phyloP scores from a whole-genome alignment of 352 stramenopile genomes.

The Pythium phragmiticola region DNA sequence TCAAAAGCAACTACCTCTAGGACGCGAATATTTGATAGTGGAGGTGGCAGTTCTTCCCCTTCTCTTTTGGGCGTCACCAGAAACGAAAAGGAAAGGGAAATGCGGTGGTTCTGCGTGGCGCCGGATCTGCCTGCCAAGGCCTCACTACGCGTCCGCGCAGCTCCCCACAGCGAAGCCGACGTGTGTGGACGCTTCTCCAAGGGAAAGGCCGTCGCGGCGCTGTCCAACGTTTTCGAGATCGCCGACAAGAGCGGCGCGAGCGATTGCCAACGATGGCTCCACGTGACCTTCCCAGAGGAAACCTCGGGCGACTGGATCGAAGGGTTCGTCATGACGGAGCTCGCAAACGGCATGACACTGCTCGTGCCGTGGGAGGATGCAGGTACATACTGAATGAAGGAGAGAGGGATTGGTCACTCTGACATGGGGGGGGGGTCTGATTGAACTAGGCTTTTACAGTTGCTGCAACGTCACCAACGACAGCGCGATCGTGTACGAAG shows the following conservation, averaged over 20 bases:
- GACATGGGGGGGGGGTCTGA: not conserved
- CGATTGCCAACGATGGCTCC: constrained; percentile 45
- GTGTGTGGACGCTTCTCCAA: constrained; percentile 48
- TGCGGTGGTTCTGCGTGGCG: constrained; percentile 76
- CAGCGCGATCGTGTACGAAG: constrained; percentile 41
- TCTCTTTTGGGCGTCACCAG: not conserved
- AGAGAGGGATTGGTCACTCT: not conserved
- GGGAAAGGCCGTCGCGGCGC: constrained; percentile 45
- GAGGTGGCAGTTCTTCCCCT: constrained; percentile 4
- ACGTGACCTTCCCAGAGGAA: constrained; percentile 43
- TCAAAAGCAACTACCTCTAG: not conserved
- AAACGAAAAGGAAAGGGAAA: constrained; percentile 23
- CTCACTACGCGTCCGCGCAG: constrained; percentile 59
- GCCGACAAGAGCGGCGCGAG: constrained; percentile 11
- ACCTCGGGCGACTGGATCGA: constrained; percentile 28
- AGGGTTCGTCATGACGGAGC: constrained; percentile 53
- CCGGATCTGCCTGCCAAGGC: constrained; percentile 53
- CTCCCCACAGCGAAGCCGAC: constrained; percentile 42
- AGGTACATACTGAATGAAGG: constrained; percentile 16
- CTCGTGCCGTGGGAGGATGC: constrained; percentile 51
- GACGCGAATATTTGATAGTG: not conserved
- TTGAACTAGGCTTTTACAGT: constrained; percentile 32
- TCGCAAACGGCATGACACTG: constrained; percentile 44
- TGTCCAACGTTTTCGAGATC: constrained; percentile 37
- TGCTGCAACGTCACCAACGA: constrained; percentile 44